phyloP scores from a whole-genome alignment of 208 protist genomes.

The Sergeia podlipaevii region DNA sequence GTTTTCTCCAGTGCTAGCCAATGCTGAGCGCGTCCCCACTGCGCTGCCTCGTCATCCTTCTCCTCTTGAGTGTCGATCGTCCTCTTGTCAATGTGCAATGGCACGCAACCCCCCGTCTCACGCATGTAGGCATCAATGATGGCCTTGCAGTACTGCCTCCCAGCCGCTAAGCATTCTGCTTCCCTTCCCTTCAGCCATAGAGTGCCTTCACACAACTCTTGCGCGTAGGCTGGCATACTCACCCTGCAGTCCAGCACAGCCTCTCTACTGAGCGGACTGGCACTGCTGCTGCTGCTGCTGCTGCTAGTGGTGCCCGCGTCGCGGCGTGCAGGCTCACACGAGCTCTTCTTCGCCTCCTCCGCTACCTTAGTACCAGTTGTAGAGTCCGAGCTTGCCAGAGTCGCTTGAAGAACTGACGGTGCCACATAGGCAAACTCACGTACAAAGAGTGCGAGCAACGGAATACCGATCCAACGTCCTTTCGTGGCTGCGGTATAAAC shows the following conservation, averaged over 20 bases:
- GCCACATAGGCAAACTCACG: constrained; percentile 85
- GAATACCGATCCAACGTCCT: constrained; percentile 85
- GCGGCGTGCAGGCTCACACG: not conserved
- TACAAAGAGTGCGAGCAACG: constrained; percentile 79
- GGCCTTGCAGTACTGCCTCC: constrained; percentile 28
- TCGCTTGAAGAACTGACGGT: not conserved
- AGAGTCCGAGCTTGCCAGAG: not conserved
- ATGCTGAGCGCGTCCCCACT: constrained; percentile 16
- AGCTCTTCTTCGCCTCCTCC: not conserved
- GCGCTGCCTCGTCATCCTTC: not conserved
- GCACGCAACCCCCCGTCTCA: not conserved
- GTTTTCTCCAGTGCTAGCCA: constrained; percentile 5
- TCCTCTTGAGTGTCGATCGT: not conserved
- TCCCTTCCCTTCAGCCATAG: constrained; percentile 70
- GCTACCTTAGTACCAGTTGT: constrained; percentile 19
- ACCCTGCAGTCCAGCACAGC: constrained; percentile 31
- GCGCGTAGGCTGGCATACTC: constrained; percentile 59
- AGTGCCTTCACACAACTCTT: constrained; percentile 53
- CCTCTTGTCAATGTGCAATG: not conserved
- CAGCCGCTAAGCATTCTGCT: constrained; percentile 59
- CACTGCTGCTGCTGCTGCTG: not conserved
- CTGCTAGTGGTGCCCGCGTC: not conserved
- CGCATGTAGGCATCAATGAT: constrained; percentile 16
- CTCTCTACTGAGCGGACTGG: not conserved
- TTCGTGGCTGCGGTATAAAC: constrained; percentile 85